Base-by-base conservation (phyloP, 306 rosid species). In the Sesbania bispinosa region DNA sequence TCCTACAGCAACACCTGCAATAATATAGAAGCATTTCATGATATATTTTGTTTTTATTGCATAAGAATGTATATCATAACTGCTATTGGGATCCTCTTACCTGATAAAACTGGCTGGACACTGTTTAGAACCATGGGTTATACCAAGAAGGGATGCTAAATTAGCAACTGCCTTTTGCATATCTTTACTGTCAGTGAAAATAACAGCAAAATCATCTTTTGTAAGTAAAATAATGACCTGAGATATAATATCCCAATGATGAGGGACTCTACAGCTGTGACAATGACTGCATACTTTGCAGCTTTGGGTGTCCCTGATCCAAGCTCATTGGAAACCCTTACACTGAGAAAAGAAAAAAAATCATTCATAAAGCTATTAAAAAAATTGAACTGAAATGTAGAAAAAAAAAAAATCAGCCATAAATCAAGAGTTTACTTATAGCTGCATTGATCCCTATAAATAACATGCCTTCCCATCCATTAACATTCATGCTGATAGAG, bases 401-500 rank as follows among this genome's bases (percentile, higher is more conserved):
- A 3, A 24, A n/a, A 10, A 3, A 24, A 36, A 1, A 18, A 36
- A 10, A 35, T 20, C 2, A 48, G 55, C 36, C 29, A 46, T 45
- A 69, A 73, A 55, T 47, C 9, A 66, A 23, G 10, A 35, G 6
- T 57, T 68, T 73, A 94, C 98, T 97, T 94, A 94, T 75, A 19
- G 99, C 99, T 83, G 99, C 97, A 86, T 94, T 89, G 76, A 94
- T 77, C 74, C 99, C 99, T 76, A 94, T 91, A 52, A 91, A 94
- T 80, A 94, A 42, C 94, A 94, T 94, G 69, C 99, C 96, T 85
- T 91, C 99, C 96, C 97, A 91, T 14, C 99, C 99, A 71, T 94
- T 89, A 30, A 94, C 29, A 64, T 91, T 94, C 99, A 94, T 91
- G 87, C 99, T 94, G 90, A 67, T 79, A 77, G 20, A 60, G 19